These are phyloP conservation scores for Larix kaempferi DNA, from an alignment of 75 land plant genomes.

Conservation along the genomic window DNA sequence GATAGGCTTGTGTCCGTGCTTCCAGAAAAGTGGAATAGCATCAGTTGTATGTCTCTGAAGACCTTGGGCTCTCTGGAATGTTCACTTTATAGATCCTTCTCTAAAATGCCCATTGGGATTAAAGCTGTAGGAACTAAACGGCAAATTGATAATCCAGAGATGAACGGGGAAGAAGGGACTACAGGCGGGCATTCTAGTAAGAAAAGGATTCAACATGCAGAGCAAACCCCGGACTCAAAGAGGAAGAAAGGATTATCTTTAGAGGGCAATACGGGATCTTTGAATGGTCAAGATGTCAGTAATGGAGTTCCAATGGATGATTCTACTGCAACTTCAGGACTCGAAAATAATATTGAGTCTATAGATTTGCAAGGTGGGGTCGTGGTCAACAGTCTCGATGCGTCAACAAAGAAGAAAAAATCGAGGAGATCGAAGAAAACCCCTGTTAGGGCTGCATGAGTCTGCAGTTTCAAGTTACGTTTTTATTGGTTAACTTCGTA, in stretches of 20 bases:
- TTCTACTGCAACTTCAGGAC: not conserved
- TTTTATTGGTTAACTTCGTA: no score
- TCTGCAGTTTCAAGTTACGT: no score
- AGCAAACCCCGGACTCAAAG: not conserved
- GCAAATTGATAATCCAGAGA: not conserved
- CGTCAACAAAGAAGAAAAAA: not conserved
- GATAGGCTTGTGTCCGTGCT: constrained; percentile 46
- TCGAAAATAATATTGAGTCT: not conserved
- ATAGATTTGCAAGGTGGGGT: not conserved
- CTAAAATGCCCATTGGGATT: constrained; percentile 36
- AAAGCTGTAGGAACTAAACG: not conserved
- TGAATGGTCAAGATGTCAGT: not conserved
- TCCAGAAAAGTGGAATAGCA: constrained; percentile 68
- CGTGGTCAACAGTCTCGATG: not conserved
- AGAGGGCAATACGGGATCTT: not conserved
- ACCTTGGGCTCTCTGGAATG: constrained; percentile 62
- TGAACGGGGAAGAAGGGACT: not conserved
- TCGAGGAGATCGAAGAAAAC: not conserved
- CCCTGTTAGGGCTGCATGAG: no score
- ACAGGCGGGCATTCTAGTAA: not conserved
- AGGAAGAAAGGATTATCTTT: not conserved
- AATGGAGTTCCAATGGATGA: not conserved
- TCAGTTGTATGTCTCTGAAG: constrained; percentile 66
- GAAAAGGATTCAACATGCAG: not conserved
- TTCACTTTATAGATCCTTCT: constrained; percentile 67